Evolutionary conservation across 2,329 filamentous ascomycete genomes (phyloP).

Genomic region (Sclerotinia glacialis): DNA sequence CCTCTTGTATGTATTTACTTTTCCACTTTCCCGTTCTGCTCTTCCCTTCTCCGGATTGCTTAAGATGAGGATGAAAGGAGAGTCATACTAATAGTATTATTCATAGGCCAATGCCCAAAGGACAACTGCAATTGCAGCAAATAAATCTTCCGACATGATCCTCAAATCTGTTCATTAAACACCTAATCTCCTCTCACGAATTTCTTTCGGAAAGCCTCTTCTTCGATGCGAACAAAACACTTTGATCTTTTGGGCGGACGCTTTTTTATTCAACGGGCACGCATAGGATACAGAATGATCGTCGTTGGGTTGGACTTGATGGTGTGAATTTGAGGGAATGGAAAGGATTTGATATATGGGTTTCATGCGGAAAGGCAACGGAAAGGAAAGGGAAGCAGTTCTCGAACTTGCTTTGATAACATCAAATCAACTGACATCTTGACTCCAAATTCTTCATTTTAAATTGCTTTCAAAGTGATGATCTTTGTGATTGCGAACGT

Average conservation of each 20-base stretch:
- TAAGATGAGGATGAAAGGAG: too few species aligned
- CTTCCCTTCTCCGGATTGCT: neutral
- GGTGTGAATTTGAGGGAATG: neutral
- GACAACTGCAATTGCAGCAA: slow-evolving; percentile 5
- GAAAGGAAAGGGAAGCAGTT: neutral
- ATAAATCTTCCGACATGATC: neutral
- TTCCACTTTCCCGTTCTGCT: too few species aligned
- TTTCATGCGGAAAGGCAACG: neutral
- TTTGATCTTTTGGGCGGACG: neutral
- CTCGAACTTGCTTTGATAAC: slow-evolving; percentile 1
- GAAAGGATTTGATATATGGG: neutral
- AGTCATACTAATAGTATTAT: neutral
- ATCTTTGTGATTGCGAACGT: slow-evolving; percentile 5
- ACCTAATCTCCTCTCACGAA: neutral
- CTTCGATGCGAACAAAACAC: neutral
- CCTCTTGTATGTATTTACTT: neutral
- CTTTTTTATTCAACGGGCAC: neutral
- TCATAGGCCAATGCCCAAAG: neutral
- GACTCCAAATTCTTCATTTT: neutral
- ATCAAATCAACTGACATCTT: slow-evolving; percentile 13
- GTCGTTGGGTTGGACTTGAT: neutral
- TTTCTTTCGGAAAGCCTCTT: neutral
- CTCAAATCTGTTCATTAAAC: neutral
- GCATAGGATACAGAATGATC: neutral
- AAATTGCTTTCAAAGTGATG: neutral